Base-by-base conservation (phyloP, 1,139 yeast species). In the Lipomyces yarrowii region DNA sequence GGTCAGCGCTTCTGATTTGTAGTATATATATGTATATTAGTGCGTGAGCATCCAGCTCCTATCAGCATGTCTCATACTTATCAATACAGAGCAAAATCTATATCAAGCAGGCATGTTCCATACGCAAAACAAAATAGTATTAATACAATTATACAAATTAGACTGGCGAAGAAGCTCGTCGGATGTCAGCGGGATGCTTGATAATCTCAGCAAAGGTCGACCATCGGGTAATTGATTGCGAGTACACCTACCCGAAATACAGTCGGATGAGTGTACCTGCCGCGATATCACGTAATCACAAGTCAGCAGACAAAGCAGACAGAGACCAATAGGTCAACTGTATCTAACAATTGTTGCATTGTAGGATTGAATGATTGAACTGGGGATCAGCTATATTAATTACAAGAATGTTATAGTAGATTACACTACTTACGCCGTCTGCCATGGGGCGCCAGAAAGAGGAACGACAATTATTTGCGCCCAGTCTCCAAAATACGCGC, bases 1-100 rank as follows among this genome's bases (percentile, higher is more conserved):
- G 56, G 70, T 66, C 13, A 33, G 30, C 18, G 39, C 42, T 18
- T 59, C 42, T 8, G 58, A 35, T 32, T 13, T 57, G 23, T 42
- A 42, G 46, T 13, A 57, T 4, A 54, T 21, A 30, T 21, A 23
- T 59, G 30, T 23, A n/a, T 7, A 21, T 32, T n/a, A 30, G 30
- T 26, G 30, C 30, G 32, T 23, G 18, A 10, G 3, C 10, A 42
- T 8, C 6, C n/a, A 18, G n/a, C 6, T 42, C n/a, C 21, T 42
- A 5, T 42, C 42, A 13, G 39, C 39, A 35, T 35, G 15, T 8
- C 39, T 13, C 39, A 35, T 35, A 11, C 39, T 11, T 35, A 13
- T 11, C 39, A 35, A 35, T 35, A 13, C 15, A 18, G 21, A n/a
- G 48, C 48, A n/a, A 42, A n/a, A 18, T 42, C 3, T 15, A 42